Evolutionary conservation across 2,329 filamentous ascomycete species (phyloP).

Genomic region (Talaromyces sp.): DNA sequence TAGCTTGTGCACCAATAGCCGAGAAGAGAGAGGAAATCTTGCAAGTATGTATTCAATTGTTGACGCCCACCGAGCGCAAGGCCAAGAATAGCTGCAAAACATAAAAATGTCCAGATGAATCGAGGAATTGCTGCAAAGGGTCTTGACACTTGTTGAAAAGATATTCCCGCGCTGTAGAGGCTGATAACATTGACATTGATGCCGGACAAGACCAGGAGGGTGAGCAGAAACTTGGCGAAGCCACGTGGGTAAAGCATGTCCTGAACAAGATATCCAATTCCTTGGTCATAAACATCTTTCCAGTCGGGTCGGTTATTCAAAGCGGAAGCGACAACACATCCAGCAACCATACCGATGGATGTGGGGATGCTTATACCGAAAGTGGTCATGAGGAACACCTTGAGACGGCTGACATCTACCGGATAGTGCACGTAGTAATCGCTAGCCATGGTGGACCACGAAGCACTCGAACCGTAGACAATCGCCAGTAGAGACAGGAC

Average conservation of each 20-base stretch:
- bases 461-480: conserved; percentile 47
- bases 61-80: conserved; percentile 43
- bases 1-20: conserved; percentile 50
- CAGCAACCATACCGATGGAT: conserved; percentile 46
- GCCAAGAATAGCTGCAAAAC: conserved; percentile 43
- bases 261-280: conserved; percentile 46
- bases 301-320: conserved; percentile 41
- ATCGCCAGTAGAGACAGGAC: conserved; percentile 43
- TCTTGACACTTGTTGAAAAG: conserved; percentile 38
- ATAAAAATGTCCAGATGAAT: conserved; percentile 45
- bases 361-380: conserved; percentile 48
- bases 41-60: conserved; percentile 41
- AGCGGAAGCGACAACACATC: conserved; percentile 41
- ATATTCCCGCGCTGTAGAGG: conserved; percentile 36
- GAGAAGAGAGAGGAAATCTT: conserved; percentile 47
- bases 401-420: conserved; percentile 41
- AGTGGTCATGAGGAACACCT: conserved; percentile 47
- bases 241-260: conserved; percentile 42
- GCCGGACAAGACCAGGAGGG: conserved; percentile 36
- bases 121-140: conserved; percentile 43
- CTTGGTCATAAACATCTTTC: conserved; percentile 33
- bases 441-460: conserved; percentile 45
- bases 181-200: conserved; percentile 47
- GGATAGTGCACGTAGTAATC: conserved; percentile 49
- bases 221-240: conserved; percentile 44